Base-by-base conservation (phyloP, 1,139 yeast species). In the Pichia norvegensis region DNA sequence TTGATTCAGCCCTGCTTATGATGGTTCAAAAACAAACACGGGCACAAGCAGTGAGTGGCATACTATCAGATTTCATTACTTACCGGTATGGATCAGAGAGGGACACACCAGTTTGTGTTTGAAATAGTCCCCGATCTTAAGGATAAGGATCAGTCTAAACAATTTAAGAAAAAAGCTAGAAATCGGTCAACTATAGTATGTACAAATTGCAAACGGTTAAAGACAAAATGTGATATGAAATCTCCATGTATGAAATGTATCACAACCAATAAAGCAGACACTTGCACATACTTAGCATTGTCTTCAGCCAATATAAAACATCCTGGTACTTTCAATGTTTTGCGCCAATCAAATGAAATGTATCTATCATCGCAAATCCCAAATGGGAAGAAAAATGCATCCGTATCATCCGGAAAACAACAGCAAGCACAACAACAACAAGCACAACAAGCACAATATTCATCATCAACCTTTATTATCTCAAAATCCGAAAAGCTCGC, bases 151-250 rank as follows among this genome's bases (percentile, higher is more conserved):
- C 10, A 8, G 10, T 16, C 20, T 6, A 31, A 16, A 7, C 35
- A 10, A n/a, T n/a, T 11, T n/a, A 33, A 16, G 25, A 14, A 35
- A 20, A 16, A 44, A 41, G 29, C 37, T 33, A 22, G 50, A 33
- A 41, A 49, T 21, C 33, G 52, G 11, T 44, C 45, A n/a, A 42
- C 45, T n/a, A 29, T 46, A 16, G 49, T 46, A 4, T 49, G 52
- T 37, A 33, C 35, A n/a, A 46, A 49, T 36, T 49, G 52, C 20
- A 40, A 47, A 17, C 23, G 42, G 10, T 36, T 31, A 21, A 49
- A 46, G 37, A 42, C 44, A 16, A 49, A 42, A 29, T 49, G 52
- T 38, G 50, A 49, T 33, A 39, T 33, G 29, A 40, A 37, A 21
- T 29, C 27, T 10, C 52, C 52, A 11, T 49, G 52, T 27, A n/a